Conservation (phyloP, 2,329 filamentous ascomycete genomes). For the Exophiala oligosperma region DNA sequence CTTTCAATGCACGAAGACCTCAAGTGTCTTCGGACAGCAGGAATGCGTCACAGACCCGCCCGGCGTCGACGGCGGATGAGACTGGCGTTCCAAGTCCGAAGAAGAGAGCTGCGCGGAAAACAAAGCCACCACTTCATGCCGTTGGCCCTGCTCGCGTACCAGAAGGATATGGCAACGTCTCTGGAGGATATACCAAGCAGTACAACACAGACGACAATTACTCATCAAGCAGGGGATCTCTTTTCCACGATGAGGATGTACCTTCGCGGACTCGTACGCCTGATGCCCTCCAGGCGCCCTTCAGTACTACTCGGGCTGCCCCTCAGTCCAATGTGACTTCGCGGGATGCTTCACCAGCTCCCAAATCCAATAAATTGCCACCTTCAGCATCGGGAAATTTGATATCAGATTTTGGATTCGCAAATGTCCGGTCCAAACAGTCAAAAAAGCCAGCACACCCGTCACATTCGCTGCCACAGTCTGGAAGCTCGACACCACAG, state of each 20-base stretch:
- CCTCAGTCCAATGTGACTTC: conserved; percentile 41
- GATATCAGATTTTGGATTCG: conserved; percentile 69
- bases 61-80: neutral
- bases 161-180: conserved; percentile 62
- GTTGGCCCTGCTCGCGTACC: conserved; percentile 62
- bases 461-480: conserved; percentile 40
- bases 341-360: conserved; percentile 42
- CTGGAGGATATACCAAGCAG: conserved; percentile 75
- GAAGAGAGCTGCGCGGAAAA: conserved; percentile 56
- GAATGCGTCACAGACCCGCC: neutral
- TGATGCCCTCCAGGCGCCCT: conserved; percentile 47
- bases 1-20: conserved; percentile 68
- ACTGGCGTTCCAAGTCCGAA: conserved; percentile 27
- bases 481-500: conserved; percentile 73
- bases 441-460: conserved; percentile 55
- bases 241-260: conserved; percentile 52
- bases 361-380: conserved; percentile 48
- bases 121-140: conserved; percentile 61
- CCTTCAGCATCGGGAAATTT: conserved; percentile 74
- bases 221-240: conserved; percentile 44
- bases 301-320: conserved; percentile 38
- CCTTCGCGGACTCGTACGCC: conserved; percentile 54
- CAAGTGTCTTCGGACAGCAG: conserved; percentile 30
- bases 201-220: conserved; percentile 38
- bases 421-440: conserved; percentile 60